Evolutionary conservation across 163 green algal genomes (phyloP), one percentile per base, ranked within the genome.

Genomic region (Volvox carteri): DNA sequence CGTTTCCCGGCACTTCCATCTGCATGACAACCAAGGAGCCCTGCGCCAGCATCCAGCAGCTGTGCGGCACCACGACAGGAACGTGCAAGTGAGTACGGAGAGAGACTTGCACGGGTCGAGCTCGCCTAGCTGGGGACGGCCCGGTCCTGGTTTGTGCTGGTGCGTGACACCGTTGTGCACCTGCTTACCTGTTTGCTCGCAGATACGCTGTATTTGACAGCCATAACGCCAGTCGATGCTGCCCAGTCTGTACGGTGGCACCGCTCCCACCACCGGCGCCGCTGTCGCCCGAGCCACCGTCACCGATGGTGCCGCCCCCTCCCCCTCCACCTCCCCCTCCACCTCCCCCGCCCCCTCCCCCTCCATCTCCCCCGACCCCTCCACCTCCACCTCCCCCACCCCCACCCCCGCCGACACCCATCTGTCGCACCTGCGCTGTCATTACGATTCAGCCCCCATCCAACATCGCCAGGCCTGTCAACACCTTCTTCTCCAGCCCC

Each of bases 1-100:
- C 39, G 21, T 86, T 86, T 28, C 54, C 56, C 14, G 78, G 78
- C 78, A 75, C 41, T 23, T 35, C 16, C 23, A 86, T 86, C 78
- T 86, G 78, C 54, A 42, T 86, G 30, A 86, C 28, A 11, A 39
- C 78, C 56, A 58, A 23, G 30, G 21, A n/a, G n/a, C 30, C 39
- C 11, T 86, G 78, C 76, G 16, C 28, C 1, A 42, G 11, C 54
- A 46, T 86, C 19, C 7, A 30, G 0, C 37, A 75, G 5, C 39
- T 86, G 11, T 86, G 78, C 56, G 56, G 58, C 56, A 30, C 23
- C 0, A 12, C 30, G 2, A 50, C 35, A 30, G 56, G 78, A 25
- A n/a, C 28, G 2, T 86, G 78, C 78, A 37, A 58, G 78, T 86
- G 56, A 46, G 78, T 60, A 11, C 30, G 58, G n/a, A n/a, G n/a